A percentile compares a stretch with the other conserved stretches of the same genome.
Conservation (phyloP, 164 flowering plant genomes). For the Protea cynaroides region DNA sequence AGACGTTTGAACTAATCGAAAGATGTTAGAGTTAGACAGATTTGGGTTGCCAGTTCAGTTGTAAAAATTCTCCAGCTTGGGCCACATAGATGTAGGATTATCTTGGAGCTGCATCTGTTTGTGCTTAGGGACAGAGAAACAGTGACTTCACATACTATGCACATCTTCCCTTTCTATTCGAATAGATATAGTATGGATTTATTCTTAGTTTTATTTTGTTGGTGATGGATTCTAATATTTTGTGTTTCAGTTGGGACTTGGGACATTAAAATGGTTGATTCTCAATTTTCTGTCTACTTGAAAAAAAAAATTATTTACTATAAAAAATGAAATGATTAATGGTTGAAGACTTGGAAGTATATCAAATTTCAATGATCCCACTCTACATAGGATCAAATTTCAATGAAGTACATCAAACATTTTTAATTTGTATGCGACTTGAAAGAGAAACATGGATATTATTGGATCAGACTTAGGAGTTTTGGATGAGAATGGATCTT, state of each 20-base stretch:
- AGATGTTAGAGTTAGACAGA: constrained; percentile 4
- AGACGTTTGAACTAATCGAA: background rate
- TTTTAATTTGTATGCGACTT: too few species aligned
- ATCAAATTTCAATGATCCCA: too few species aligned
- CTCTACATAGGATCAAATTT: too few species aligned
- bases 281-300: background rate
- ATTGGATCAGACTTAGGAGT: too few species aligned
- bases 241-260: background rate
- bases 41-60: background rate
- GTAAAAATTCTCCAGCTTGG: background rate
- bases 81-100: background rate
- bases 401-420: too few species aligned
- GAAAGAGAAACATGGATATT: too few species aligned
- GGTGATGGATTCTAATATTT: background rate
- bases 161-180: background rate
- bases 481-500: too few species aligned
- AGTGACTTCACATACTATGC: background rate
- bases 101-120: background rate
- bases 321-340: too few species aligned
- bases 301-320: too few species aligned
- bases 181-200: background rate
- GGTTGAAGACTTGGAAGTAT: too few species aligned
- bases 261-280: background rate
- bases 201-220: background rate
- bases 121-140: background rate